phyloP scores from a whole-genome alignment of 805 yeast species.

The Kuraishia piskuri region DNA sequence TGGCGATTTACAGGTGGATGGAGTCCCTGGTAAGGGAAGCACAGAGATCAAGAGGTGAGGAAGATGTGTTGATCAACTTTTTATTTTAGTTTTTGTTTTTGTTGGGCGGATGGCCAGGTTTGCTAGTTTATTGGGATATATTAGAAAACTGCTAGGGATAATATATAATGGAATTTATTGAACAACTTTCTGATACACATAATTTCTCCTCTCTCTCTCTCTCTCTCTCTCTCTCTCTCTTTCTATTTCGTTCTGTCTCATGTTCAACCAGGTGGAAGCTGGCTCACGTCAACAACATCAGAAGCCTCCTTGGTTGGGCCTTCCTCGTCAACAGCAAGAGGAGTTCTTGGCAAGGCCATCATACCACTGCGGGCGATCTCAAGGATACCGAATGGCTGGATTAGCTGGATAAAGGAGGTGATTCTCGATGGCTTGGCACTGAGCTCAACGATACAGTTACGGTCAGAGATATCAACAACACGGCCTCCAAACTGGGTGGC shows the following conservation, averaged over 20 bases:
- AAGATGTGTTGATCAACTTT: too few relatives aligned
- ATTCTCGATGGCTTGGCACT: slow-evolving; percentile 90
- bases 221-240: not conserved
- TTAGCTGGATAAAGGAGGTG: slow-evolving; percentile 74
- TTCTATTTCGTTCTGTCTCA: not conserved
- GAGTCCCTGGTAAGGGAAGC: slow-evolving; percentile 16
- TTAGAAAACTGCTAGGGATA: too few relatives aligned
- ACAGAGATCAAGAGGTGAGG: slow-evolving; percentile 14
- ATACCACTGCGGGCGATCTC: slow-evolving; percentile 97
- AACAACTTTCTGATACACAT: too few relatives aligned
- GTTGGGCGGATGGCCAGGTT: too few relatives aligned
- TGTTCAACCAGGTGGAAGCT: slow-evolving; percentile 89
- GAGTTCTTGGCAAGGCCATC: slow-evolving; percentile 98
- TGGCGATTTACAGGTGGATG: slow-evolving; percentile 24
- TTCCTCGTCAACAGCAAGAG: slow-evolving; percentile 47
- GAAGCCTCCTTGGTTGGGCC: slow-evolving; percentile 44
- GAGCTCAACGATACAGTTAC: slow-evolving; percentile 90
- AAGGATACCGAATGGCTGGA: slow-evolving; percentile 93
- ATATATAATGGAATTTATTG: too few relatives aligned
- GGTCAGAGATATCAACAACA: slow-evolving; percentile 84
- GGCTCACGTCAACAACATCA: slow-evolving; percentile 77
- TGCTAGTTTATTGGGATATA: not conserved
- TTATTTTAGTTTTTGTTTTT: slow-evolving; percentile 1
- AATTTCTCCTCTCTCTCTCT: not conserved
- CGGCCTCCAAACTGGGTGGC: slow-evolving; percentile 88